A percentile compares a stretch with the other conserved stretches of the same genome.
phyloP scores from a whole-genome alignment of 2,329 filamentous ascomycete genomes.

The Tolypocladium pustulatum region DNA sequence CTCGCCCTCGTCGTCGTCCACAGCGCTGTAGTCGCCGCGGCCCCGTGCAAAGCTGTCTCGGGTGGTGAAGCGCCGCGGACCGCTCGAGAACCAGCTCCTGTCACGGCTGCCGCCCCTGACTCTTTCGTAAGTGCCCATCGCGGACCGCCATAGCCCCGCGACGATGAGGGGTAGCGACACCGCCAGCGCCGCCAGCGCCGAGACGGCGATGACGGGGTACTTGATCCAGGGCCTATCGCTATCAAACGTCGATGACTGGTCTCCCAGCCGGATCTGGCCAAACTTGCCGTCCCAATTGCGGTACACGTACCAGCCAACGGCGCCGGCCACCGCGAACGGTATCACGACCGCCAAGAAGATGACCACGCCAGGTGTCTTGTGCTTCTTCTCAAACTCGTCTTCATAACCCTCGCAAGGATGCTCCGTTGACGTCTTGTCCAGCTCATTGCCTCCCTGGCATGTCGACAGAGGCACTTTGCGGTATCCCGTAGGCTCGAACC shows the following conservation, averaged over 20 bases:
- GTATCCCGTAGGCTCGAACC: slow-evolving; percentile 78
- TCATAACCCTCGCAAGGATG: slow-evolving; percentile 66
- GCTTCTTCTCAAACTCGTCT: slow-evolving; percentile 65
- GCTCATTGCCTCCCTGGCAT: slow-evolving; percentile 63
- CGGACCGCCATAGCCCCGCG: slow-evolving; percentile 61
- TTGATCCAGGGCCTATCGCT: slow-evolving; percentile 67
- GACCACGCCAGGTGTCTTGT: slow-evolving; percentile 57
- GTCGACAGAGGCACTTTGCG: slow-evolving; percentile 84
- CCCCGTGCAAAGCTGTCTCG: slow-evolving; percentile 81
- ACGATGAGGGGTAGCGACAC: slow-evolving; percentile 60
- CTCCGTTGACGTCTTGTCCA: slow-evolving; percentile 52
- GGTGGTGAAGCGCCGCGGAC: slow-evolving; percentile 69
- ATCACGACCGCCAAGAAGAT: slow-evolving; percentile 80
- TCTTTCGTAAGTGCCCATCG: slow-evolving; percentile 38
- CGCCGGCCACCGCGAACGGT: slow-evolving; percentile 60
- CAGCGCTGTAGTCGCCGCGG: slow-evolving; percentile 75
- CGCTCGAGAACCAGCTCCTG: slow-evolving; percentile 40
- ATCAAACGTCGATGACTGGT: slow-evolving; percentile 46
- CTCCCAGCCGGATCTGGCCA: slow-evolving; percentile 83
- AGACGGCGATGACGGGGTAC: slow-evolving; percentile 67
- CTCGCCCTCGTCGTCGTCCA: slow-evolving; percentile 92
- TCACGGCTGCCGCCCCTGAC: slow-evolving; percentile 38
- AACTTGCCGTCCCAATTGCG: slow-evolving; percentile 82
- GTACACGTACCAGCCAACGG: slow-evolving; percentile 76
- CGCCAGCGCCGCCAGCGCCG: slow-evolving; percentile 50